Evolutionary conservation across 148 eudicot genomes (phyloP), one percentile per base, ranked within the genome.

Genomic region (Vaccinium myrtillus): DNA sequence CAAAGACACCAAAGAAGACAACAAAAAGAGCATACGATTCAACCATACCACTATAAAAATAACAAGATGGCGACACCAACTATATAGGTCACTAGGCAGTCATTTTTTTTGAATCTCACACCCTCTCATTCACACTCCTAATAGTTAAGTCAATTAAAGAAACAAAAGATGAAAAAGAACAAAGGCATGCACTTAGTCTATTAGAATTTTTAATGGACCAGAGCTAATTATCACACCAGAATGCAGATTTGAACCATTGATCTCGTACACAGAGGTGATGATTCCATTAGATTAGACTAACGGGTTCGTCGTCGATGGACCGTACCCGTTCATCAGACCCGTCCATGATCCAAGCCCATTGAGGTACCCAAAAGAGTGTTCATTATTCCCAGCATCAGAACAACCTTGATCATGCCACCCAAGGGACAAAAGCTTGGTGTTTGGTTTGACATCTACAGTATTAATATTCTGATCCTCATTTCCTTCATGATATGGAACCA

Each of bases 321-420:
- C 93, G 53, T 92, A 94, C 4, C 92, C 94, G 75, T 92, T 91
- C 86, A 92, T 87, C 83, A 93, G 81, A 59, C 88, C 89, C 11
- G 89, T 76, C 96, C 95, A 92, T 1, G 95, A 87, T 39, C 89
- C 86, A 19, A 94, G 90, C 58, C 88, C 90, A 78, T 85, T 89
- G 56, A 88, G 65, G 70, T 91, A 90, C n/a, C 92, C 94, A 78
- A 87, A 91, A 11, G 90, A 77, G 81, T 69, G 74, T 18, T 69
- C 74, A 30, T 89, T 87, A 30, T 82, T 91, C 25, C 81, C 87
- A 11, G 86, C 86, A 82, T 73, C 87, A 88, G 85, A 73, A 85
- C 89, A 86, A 49, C 87, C 90, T 65, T 91, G 94, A 78, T 95
- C 95, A 83, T 92, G 93, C 95, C 98, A 93, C 87, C 94, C 94